Evolutionary conservation across 768 basidiomycete species (phyloP), one percentile per base, ranked within the genome.

Genomic region (Mycena amicta): DNA sequence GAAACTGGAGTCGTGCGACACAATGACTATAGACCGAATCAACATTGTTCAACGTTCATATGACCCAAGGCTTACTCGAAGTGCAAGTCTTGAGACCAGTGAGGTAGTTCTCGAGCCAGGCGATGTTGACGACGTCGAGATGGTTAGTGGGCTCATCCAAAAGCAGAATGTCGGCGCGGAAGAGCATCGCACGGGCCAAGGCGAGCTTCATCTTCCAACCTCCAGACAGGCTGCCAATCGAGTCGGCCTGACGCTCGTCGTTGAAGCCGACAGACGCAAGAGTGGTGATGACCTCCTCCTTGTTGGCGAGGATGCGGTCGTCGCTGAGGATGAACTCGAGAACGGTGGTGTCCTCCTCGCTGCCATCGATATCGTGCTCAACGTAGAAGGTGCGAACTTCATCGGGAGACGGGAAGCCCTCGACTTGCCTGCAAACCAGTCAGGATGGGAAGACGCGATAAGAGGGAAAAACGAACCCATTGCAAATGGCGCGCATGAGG

Each of bases 181-280:
- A 98, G 45, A 98, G 83, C 87, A 98, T 96, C 50, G 95, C 95
- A 61, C 95, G 87, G 57, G 95, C 95, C 60, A 98, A 86, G 39
- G 95, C 95, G 62, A 98, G 89, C 85, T 97, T 98, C 95, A 98
- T 98, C 85, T 98, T 98, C 95, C 95, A 97, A 81, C 95, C 95
- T 85, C 95, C 95, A 43, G 95, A 98, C 39, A 98, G 80, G 57
- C 87, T 87, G 63, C 95, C 93, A 64, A 97, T 97, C 39, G 93
- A 77, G 61, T 90, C 82, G 63, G 77, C 80, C 77, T 97, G 95
- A 64, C 95, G 88, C 68, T 88, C 91, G 60, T 89, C 91, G 62
- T 77, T 85, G 85, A 98, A 98, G 62, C 95, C 95, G 70, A 97
- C 95, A 51, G 92, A 90, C 22, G 88, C 85, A 56, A 98, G 88